Evolutionary conservation across 2,329 filamentous ascomycete species (phyloP).

Genomic region (Paraphaeosphaeria sporulosa): DNA sequence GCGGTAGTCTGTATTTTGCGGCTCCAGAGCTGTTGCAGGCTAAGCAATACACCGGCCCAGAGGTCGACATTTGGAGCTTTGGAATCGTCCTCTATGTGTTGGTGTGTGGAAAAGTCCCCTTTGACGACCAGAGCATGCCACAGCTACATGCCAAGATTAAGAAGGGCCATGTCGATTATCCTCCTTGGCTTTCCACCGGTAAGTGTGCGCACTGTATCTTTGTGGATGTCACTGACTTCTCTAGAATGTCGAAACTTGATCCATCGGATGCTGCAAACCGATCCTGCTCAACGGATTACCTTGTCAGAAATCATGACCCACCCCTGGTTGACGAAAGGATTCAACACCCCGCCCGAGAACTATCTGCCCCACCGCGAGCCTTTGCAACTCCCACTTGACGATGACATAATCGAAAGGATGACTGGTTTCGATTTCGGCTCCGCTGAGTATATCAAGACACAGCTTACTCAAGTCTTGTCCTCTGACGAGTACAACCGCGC

Average conservation of each 20-base stretch:
- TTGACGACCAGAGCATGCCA: constrained; percentile 99
- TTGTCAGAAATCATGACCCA: constrained; percentile 93
- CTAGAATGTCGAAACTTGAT: constrained; percentile 93
- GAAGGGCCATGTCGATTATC: constrained; percentile 94
- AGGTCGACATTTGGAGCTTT: constrained; percentile 99
- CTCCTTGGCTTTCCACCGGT: constrained; percentile 90
- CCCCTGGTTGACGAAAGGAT: constrained; percentile 95
- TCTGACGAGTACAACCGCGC: constrained; percentile 94
- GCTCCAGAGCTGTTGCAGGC: constrained; percentile 94
- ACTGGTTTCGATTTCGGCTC: constrained; percentile 97
- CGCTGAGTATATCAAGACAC: constrained; percentile 79
- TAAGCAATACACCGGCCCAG: constrained; percentile 91
- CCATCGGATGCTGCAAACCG: constrained; percentile 93
- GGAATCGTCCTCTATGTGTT: constrained; percentile 97
- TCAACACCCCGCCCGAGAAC: constrained; percentile 85
- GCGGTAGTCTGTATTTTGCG: constrained; percentile 96
- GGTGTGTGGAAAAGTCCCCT: constrained; percentile 96
- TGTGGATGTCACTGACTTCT: constrained; percentile 16
- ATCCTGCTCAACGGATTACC: constrained; percentile 84
- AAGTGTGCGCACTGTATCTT: constrained; percentile 46
- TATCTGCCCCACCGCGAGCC: constrained; percentile 85
- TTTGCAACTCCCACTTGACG: constrained; percentile 82
- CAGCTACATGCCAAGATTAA: constrained; percentile 99
- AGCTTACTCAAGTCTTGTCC: constrained; percentile 85
- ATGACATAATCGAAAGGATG: constrained; percentile 88